Evolutionary conservation across 2,329 filamentous ascomycete genomes (phyloP).

Genomic region (Clonostachys solani): DNA sequence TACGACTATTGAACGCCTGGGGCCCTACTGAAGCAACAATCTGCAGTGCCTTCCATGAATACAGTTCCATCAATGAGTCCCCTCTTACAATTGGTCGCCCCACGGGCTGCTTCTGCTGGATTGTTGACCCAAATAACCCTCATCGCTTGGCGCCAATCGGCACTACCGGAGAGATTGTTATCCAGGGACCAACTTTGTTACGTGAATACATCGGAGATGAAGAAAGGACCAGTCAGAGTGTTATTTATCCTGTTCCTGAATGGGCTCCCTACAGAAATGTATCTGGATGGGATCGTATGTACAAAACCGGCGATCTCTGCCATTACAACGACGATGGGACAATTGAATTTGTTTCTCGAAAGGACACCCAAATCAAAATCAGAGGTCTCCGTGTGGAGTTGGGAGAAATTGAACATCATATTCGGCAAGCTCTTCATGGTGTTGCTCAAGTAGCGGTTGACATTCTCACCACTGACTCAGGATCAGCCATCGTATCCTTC

Average conservation of each 20-base stretch:
- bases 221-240: not conserved
- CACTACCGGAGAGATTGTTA: conserved; percentile 2
- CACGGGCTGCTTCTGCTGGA: conserved; percentile 1
- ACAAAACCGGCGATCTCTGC: conserved; percentile 13
- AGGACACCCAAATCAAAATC: conserved; percentile 52
- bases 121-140: conserved; percentile 1
- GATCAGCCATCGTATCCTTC: not conserved
- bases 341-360: conserved; percentile 39
- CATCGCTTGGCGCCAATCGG: conserved; percentile 2
- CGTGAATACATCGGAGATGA: conserved; percentile 1
- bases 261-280: not conserved
- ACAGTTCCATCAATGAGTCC: not conserved
- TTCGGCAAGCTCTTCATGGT: not conserved
- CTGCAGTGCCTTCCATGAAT: conserved; percentile 5
- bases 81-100: conserved; percentile 1
- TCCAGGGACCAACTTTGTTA: conserved; percentile 3
- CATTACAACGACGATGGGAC: conserved; percentile 23
- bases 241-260: conserved; percentile 1
- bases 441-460: not conserved
- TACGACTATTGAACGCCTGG: conserved; percentile 3
- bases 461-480: not conserved
- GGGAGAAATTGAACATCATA: conserved; percentile 9
- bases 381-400: conserved; percentile 49
- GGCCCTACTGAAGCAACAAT: not conserved
- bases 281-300: conserved; percentile 6